Base-by-base conservation (phyloP, 75 land plant species). In the Ceratopteris richardii region DNA sequence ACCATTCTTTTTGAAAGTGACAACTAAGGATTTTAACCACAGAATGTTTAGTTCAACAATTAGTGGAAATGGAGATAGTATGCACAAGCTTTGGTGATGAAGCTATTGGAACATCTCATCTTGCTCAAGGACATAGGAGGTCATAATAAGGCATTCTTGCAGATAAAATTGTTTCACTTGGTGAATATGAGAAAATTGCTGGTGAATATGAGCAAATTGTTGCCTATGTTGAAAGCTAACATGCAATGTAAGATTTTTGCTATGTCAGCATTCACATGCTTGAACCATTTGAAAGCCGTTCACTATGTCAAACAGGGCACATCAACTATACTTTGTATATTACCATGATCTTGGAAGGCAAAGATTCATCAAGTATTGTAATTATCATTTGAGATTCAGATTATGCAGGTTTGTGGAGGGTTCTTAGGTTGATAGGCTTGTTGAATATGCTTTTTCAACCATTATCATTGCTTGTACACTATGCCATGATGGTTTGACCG, bases 221-320 rank as follows among this genome's bases (percentile, higher is more conserved):
- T n/a, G n/a, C n/a, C n/a, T 71, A 56, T 39, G 53, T 71, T 50
- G 69, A 71, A 62, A 39, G 69, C 19, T 71, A 57, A 65, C 30
- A 50, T 0, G 18, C 31, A 47, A 5, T 13, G n/a, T 12, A 50
- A 40, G 57, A 3, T 63, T 41, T 39, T 46, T 65, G n/a, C n/a
- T n/a, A n/a, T n/a, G n/a, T n/a, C n/a, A n/a, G n/a, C n/a, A n/a
- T n/a, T n/a, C n/a, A n/a, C n/a, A n/a, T n/a, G n/a, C n/a, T n/a
- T n/a, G n/a, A n/a, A n/a, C n/a, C n/a, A n/a, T n/a, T n/a, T n/a
- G n/a, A n/a, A n/a, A n/a, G n/a, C n/a, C n/a, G n/a, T n/a, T n/a
- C n/a, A n/a, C n/a, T n/a, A n/a, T n/a, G n/a, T n/a, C n/a, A n/a
- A n/a, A n/a, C n/a, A n/a, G 28, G 44, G 20, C 42, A 16, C 67